These are phyloP conservation scores for Saccharomyces eubayanus DNA, from an alignment of 805 yeast genomes.

Conservation along the genomic window DNA sequence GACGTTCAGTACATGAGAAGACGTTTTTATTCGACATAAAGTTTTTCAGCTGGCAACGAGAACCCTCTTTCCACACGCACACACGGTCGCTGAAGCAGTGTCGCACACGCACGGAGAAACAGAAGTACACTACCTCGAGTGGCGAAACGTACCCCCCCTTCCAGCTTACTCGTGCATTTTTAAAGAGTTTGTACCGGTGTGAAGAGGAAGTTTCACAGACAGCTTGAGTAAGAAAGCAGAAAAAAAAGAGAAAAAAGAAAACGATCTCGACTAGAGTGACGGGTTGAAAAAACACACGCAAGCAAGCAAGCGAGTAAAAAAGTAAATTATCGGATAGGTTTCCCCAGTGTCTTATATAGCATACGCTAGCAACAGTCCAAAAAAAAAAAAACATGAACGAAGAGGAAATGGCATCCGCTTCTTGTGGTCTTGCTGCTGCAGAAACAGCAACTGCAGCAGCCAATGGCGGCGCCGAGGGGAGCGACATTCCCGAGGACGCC, in stretches of 20 bases:
- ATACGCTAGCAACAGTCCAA: not conserved
- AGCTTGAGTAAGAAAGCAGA: not conserved
- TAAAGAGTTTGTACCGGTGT: not conserved
- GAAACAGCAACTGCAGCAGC: slow-evolving; percentile 1
- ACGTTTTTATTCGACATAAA: not conserved
- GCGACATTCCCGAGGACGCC: not conserved
- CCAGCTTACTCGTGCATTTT: not conserved
- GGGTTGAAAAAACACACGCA: not conserved
- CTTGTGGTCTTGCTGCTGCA: not conserved
- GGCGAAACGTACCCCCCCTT: not conserved
- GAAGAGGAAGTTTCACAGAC: not conserved
- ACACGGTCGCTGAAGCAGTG: not conserved
- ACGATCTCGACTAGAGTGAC: not conserved
- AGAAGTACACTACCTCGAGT: not conserved
- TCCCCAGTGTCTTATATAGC: not conserved
- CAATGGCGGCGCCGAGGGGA: not conserved
- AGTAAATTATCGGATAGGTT: not conserved
- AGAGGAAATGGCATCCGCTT: not conserved
- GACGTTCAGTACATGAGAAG: not conserved
- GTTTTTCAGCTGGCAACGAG: not conserved
- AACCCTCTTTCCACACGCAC: not conserved
- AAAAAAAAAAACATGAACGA: not conserved
- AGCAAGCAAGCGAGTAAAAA: not conserved
- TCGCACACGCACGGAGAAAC: not conserved
- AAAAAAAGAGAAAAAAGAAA: not conserved